These are phyloP conservation scores for Fraxinus ornus DNA, from an alignment of 305 asterid genomes.

Conservation along the genomic window DNA sequence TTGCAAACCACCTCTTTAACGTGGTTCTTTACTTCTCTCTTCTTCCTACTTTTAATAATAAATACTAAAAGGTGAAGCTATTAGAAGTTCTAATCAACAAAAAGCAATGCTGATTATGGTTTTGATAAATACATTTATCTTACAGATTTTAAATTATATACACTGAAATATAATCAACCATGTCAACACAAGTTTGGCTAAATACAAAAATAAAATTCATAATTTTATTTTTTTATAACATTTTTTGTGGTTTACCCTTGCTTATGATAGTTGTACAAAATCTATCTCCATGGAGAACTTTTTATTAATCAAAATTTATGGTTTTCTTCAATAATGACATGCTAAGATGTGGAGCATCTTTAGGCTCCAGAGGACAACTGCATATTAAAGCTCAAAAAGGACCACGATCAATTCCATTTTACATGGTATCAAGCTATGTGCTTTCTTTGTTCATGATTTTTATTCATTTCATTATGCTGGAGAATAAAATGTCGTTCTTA, in stretches of 20 bases:
- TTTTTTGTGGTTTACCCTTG: background rate
- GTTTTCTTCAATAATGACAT: background rate
- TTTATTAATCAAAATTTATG: background rate
- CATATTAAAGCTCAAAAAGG: background rate
- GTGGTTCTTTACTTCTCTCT: no score
- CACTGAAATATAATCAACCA: background rate
- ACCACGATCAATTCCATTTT: background rate
- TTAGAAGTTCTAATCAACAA: background rate
- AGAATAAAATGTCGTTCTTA: background rate
- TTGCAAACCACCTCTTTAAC: no score
- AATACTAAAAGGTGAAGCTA: background rate
- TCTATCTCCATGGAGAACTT: background rate
- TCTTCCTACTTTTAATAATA: background rate
- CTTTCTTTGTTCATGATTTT: background rate
- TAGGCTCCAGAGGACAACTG: background rate
- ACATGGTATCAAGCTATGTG: background rate
- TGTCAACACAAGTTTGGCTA: background rate
- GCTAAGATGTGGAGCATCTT: background rate
- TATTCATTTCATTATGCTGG: background rate
- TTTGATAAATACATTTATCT: background rate
- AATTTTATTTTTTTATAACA: background rate
- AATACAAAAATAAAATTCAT: background rate
- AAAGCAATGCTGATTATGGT: background rate
- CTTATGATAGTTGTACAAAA: slow-evolving; percentile 2
- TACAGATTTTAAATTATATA: background rate